Percentiles rank a stretch among this genome's conserved stretches.
Evolutionary conservation across 768 basidiomycete genomes (phyloP).

Genomic region (Lepiota venenata): DNA sequence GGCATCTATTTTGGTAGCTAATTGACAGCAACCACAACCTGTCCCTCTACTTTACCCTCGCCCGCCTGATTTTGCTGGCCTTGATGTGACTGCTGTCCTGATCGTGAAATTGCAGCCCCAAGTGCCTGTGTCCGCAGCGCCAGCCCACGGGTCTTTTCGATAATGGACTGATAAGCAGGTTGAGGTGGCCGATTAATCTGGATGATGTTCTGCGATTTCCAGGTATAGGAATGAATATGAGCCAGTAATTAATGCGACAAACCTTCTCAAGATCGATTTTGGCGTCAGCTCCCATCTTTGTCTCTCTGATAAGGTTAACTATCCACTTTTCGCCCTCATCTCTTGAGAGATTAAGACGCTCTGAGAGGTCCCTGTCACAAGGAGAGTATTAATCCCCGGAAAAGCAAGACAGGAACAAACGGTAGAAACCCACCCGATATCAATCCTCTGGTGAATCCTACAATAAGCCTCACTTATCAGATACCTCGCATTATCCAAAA

Average conservation of each 20-base stretch:
- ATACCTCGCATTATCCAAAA: constrained; percentile 95
- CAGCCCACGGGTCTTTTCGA: constrained; percentile 92
- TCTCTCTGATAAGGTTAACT: constrained; percentile 97
- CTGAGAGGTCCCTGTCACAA: constrained; percentile 74
- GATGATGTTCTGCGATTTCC: constrained; percentile 75
- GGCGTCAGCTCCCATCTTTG: constrained; percentile 93
- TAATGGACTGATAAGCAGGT: constrained; percentile 90
- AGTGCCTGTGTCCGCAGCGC: constrained; percentile 89
- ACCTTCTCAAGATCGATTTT: constrained; percentile 98
- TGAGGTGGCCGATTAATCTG: constrained; percentile 89
- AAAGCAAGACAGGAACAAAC: not conserved
- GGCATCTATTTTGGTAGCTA: not conserved
- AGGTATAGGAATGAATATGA: not conserved
- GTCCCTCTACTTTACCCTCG: not conserved
- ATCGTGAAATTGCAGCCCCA: constrained; percentile 61
- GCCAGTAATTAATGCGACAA: constrained; percentile 12
- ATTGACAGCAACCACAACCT: constrained; percentile 4
- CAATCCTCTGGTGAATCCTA: constrained; percentile 91
- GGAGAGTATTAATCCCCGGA: not conserved
- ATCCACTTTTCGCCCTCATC: constrained; percentile 99
- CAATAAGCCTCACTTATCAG: constrained; percentile 97
- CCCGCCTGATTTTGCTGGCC: constrained; percentile 6
- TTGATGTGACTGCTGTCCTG: constrained; percentile 22
- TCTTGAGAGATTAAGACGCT: constrained; percentile 86
- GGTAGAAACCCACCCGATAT: constrained; percentile 56